phyloP scores from a whole-genome alignment of 331 rosid species.

The Phaseolus coccineus region DNA sequence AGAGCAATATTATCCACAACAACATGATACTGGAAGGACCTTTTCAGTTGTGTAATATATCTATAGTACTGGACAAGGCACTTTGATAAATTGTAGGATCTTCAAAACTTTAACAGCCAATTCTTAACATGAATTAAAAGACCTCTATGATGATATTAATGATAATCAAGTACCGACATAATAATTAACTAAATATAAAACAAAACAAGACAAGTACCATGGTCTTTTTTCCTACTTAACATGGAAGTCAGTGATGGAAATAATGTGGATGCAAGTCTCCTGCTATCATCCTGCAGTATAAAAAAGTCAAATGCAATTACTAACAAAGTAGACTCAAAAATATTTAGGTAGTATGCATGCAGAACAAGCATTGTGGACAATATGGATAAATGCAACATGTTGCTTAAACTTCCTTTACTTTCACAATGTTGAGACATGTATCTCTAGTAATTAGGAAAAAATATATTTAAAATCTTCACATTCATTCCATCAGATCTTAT shows the following conservation, averaged over 20 bases:
- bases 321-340: slow-evolving; percentile 30
- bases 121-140: not conserved
- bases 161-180: not conserved
- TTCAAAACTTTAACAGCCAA: not conserved
- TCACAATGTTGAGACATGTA: not conserved
- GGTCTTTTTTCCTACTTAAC: slow-evolving; percentile 82
- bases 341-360: slow-evolving; percentile 12
- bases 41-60: not conserved
- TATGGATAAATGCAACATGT: slow-evolving; percentile 9
- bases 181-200: slow-evolving; percentile 13
- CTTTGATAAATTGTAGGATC: slow-evolving; percentile 18
- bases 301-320: slow-evolving; percentile 35
- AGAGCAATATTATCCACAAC: not conserved
- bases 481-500: too few relatives aligned
- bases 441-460: too few relatives aligned
- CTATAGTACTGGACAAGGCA: not conserved
- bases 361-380: not conserved
- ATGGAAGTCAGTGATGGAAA: slow-evolving; percentile 76
- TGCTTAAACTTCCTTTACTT: slow-evolving; percentile 18
- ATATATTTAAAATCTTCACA: too few relatives aligned
- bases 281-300: slow-evolving; percentile 79
- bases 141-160: slow-evolving; percentile 5
- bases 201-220: slow-evolving; percentile 59
- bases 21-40: not conserved
- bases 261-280: slow-evolving; percentile 75